Evolutionary conservation across 441 rosid genomes (phyloP).

Genomic region (Mallotus repandus): DNA sequence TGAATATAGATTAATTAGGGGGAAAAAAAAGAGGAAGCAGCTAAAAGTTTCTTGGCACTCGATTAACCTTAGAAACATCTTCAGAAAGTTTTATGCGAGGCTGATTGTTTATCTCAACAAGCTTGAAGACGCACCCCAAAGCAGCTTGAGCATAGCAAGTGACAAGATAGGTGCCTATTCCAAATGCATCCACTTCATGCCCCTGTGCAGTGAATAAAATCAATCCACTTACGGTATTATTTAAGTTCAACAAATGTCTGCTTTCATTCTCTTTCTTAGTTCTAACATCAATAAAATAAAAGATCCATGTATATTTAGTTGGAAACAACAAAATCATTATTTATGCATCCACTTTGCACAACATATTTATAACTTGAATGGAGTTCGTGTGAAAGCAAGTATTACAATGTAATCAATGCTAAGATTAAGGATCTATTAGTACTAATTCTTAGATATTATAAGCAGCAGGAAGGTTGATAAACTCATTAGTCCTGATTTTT

Average conservation of each 20-base stretch:
- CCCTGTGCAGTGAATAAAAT: conserved; percentile 50
- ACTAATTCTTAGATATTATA: background rate
- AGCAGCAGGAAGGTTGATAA: background rate
- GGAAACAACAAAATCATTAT: background rate
- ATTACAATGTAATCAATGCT: no score
- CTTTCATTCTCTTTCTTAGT: background rate
- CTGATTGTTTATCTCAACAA: conserved; percentile 83
- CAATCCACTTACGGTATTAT: conserved; percentile 10
- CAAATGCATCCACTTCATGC: conserved; percentile 92
- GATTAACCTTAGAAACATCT: conserved; percentile 86
- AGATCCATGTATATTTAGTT: background rate
- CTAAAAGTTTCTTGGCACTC: conserved; percentile 8
- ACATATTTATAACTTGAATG: background rate
- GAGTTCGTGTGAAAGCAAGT: background rate
- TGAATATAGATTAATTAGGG: background rate
- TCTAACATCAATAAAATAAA: no score
- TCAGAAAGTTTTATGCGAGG: conserved; percentile 98
- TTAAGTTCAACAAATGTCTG: background rate
- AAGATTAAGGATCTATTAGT: background rate
- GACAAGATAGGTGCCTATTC: conserved; percentile 86
- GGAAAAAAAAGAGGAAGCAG: background rate
- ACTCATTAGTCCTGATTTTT: background rate
- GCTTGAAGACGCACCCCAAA: conserved; percentile 93
- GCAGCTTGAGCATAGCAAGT: conserved; percentile 94
- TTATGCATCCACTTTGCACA: background rate